A percentile compares a stretch with the other conserved stretches of the same genome.
phyloP scores from a whole-genome alignment of 148 eudicot genomes.

The Fagopyrum tataricum region DNA sequence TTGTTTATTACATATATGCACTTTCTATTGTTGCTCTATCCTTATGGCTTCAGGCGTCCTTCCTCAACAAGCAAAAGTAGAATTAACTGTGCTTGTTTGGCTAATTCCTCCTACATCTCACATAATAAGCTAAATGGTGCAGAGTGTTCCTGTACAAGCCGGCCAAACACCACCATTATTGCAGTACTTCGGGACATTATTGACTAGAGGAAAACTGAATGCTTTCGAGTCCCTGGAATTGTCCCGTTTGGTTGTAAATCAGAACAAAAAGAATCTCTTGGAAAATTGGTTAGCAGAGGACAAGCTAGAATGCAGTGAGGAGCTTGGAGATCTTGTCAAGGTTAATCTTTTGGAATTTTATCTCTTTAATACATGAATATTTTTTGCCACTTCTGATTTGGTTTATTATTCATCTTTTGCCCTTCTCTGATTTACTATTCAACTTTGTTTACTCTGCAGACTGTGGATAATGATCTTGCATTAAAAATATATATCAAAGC shows the following conservation, averaged over 20 bases:
- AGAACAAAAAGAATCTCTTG: conserved; percentile 85
- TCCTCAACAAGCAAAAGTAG: neutral
- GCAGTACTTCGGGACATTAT: conserved; percentile 86
- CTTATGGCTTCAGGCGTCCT: neutral
- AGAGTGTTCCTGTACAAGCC: conserved; percentile 98
- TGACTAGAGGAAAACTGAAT: conserved; percentile 83
- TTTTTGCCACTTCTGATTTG: neutral
- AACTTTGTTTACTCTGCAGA: conserved; percentile 37
- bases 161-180: conserved; percentile 93
- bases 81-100: neutral
- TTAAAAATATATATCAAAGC: conserved; percentile 92
- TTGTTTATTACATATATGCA: neutral
- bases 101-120: neutral
- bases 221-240: conserved; percentile 90
- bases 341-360: conserved; percentile 23
- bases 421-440: conserved; percentile 5
- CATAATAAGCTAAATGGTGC: conserved; percentile 20
- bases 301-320: conserved; percentile 95
- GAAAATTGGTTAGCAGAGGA: conserved; percentile 99
- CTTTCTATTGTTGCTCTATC: neutral
- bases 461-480: conserved; percentile 96
- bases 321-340: conserved; percentile 99
- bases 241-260: conserved; percentile 92
- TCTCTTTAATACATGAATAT: neutral
- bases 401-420: neutral